Conservation (phyloP, 345 rosid species). For the Sapria himalayana region DNA sequence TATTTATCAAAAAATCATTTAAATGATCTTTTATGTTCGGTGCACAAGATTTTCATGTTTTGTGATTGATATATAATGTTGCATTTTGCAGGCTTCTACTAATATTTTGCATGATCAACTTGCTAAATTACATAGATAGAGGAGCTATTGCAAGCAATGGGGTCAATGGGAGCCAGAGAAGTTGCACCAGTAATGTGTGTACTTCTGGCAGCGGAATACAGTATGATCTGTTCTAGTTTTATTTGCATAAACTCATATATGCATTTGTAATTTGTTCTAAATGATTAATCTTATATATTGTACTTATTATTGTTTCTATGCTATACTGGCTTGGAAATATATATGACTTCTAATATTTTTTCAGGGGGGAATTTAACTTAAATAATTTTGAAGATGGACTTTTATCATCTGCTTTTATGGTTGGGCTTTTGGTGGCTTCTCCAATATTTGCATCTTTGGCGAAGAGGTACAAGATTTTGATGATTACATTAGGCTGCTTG, state of each 20-base stretch:
- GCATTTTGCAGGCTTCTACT: constrained; percentile 61
- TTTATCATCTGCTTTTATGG: constrained; percentile 92
- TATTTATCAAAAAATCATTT: no score
- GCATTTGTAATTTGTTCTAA: no score
- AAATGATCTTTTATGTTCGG: no score
- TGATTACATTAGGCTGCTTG: no score
- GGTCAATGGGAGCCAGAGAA: constrained; percentile 54
- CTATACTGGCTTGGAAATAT: no score
- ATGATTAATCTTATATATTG: no score
- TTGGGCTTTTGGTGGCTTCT: constrained; percentile 80
- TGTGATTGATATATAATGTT: no score
- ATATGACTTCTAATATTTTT: background rate
- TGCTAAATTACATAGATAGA: constrained; percentile 72
- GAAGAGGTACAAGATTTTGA: no score
- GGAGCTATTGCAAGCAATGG: constrained; percentile 97
- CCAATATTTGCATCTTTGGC: constrained; percentile 83
- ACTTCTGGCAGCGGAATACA: constrained; percentile 71
- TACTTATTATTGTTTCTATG: background rate
- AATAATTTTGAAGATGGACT: constrained; percentile 81
- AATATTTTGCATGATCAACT: constrained; percentile 65
- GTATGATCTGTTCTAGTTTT: constrained; percentile 31
- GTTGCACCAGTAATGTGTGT: constrained; percentile 59
- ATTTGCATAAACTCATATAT: background rate
- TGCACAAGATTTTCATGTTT: no score
- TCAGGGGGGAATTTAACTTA: constrained; percentile 67